Percentiles rank a stretch among this genome's conserved stretches.
phyloP scores from a whole-genome alignment of 495 filamentous ascomycete genomes.

The Aspergillus asperescens region DNA sequence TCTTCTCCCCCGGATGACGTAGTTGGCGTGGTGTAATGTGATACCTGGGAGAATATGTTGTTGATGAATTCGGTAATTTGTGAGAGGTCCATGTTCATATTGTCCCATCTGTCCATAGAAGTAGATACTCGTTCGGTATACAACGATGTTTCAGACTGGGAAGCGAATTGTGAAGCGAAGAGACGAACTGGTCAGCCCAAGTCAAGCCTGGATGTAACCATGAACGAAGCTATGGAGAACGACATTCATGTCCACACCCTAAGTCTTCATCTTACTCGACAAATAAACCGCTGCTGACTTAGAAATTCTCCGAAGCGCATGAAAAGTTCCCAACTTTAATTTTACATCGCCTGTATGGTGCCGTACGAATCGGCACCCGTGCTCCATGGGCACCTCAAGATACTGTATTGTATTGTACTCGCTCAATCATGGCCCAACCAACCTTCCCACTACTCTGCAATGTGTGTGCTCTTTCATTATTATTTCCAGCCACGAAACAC shows the following conservation, averaged over 20 bases:
- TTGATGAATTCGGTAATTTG: constrained; percentile 25
- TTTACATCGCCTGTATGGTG: neutral
- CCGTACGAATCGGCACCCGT: neutral
- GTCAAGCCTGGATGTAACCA: neutral
- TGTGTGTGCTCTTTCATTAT: neutral
- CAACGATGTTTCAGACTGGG: no score
- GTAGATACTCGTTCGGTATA: no score
- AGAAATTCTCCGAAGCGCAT: constrained; percentile 20
- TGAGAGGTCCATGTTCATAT: neutral
- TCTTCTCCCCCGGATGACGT: neutral
- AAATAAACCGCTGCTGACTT: constrained; percentile 10
- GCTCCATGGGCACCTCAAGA: neutral
- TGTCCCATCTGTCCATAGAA: neutral
- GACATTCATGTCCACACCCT: no score
- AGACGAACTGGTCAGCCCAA: no score
- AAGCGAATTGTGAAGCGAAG: no score
- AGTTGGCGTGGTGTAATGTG: constrained; percentile 5
- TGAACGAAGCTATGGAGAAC: no score
- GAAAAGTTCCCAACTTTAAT: constrained; percentile 6
- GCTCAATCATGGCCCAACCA: no score
- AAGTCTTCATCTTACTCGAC: no score
- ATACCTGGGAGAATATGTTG: constrained; percentile 23
- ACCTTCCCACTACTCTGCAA: neutral
- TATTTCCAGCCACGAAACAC: neutral
- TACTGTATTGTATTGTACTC: neutral